phyloP scores from a whole-genome alignment of 1,139 yeast species.

The Tardiomyces depauwii region DNA sequence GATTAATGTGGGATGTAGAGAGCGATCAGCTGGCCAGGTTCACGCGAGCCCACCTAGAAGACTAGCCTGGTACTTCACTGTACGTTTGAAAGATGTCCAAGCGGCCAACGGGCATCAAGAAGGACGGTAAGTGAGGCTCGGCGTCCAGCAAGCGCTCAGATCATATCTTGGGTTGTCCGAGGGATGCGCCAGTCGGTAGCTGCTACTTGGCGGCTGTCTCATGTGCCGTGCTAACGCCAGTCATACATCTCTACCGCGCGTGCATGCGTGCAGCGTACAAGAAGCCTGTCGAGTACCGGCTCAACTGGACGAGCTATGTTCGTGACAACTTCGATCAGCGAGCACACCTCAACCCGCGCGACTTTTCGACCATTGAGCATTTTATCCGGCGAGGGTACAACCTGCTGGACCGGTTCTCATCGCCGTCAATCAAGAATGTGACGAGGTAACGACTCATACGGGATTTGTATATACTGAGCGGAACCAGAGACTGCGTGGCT shows the following conservation, averaged over 20 bases:
- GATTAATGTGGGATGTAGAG: no score
- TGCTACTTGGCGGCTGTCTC: no score
- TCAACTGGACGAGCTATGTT: conserved; percentile 25
- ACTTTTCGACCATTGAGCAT: conserved; percentile 81
- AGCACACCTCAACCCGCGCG: conserved; percentile 54
- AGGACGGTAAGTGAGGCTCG: conserved; percentile 5
- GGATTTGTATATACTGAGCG: background rate
- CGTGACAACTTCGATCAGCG: conserved; percentile 57
- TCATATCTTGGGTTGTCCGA: no score
- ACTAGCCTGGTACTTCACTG: no score
- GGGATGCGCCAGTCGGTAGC: no score
- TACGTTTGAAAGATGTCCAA: conserved; percentile 4
- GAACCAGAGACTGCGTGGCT: no score
- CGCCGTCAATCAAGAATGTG: background rate
- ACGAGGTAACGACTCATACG: background rate
- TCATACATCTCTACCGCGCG: conserved; percentile 25
- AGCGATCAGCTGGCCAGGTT: no score
- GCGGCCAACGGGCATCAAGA: conserved; percentile 13
- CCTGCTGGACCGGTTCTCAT: conserved; percentile 49
- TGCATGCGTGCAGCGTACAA: conserved; percentile 25
- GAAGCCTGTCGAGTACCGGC: conserved; percentile 23
- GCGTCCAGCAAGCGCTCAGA: no score
- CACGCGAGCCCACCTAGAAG: no score
- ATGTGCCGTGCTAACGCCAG: conserved; percentile 5
- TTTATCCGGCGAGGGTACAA: conserved; percentile 66